Evolutionary conservation across 768 basidiomycete species (phyloP), one percentile per base, ranked within the genome.

Genomic region (Gautieria morchelliformis): DNA sequence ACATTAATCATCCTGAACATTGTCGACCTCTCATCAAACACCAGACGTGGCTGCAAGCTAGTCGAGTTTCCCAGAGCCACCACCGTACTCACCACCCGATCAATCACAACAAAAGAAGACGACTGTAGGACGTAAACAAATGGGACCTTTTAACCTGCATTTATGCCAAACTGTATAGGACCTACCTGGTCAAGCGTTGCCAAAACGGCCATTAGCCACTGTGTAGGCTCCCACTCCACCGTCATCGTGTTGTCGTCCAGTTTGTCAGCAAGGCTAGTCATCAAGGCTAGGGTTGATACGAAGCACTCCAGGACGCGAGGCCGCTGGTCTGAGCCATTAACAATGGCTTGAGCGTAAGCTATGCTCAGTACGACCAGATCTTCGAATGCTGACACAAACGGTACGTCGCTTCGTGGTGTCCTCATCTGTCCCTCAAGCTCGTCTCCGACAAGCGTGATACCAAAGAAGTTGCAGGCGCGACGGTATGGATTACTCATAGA

Each of bases 401-500:
- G 87, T 1, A 75, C 64, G 22, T 65, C 63, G 71, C 66, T 22
- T 67, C 66, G 58, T 7, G 66, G 65, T 53, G 30, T 63, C 47
- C n/a, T 27, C 17, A 17, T 30, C 27, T 20, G 6, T 30, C 24
- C 27, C 9, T 4, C 46, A 8, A 59, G 62, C 10, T 69, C 61
- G 19, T 69, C 67, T 40, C 45, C 48, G 4, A 17, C 41, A 24
- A 59, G 46, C 17, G 62, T 50, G 37, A 84, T 70, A 17, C 73
- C 78, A 66, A 87, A 91, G 65, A 88, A 83, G 22, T 71, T 67
- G 63, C 78, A 80, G 19, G 84, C 81, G 64, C 85, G 86, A 10
- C 71, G 64, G 58, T 81, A 79, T 30, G 82, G 73, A 67, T 61
- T 19, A 63, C 64, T 41, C 19, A 27, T 46, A 20, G n/a, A 19